Conservation (phyloP, 352 stramenopile genomes). For the Globisporangium lucens region DNA sequence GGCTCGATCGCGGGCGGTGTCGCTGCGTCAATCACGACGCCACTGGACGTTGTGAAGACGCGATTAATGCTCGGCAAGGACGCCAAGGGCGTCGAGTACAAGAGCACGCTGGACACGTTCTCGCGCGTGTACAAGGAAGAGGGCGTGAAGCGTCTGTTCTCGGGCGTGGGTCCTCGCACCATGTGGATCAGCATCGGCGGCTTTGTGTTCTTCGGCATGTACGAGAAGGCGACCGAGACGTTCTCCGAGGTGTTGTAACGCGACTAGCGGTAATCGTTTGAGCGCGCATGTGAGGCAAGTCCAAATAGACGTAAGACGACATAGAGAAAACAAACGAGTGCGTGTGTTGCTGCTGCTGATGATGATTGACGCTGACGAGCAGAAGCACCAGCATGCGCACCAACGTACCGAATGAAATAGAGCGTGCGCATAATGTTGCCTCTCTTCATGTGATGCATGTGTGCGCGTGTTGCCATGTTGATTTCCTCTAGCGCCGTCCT, state of each 20-base stretch:
- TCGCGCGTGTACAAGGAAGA: conserved; percentile 90
- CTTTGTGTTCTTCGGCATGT: conserved; percentile 99
- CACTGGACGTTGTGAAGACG: conserved; percentile 99
- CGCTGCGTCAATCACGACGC: conserved; percentile 97
- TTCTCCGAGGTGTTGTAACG: conserved; percentile 58
- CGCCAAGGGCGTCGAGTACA: conserved; percentile 90
- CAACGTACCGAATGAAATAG: conserved; percentile 9
- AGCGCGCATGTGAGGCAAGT: neutral
- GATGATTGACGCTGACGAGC: neutral
- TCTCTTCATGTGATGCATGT: neutral
- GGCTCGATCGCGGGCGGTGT: conserved; percentile 94
- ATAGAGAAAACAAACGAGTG: conserved; percentile 6
- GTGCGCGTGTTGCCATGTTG: neutral
- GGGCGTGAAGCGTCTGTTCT: conserved; percentile 90
- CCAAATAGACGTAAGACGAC: neutral
- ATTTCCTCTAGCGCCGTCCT: neutral
- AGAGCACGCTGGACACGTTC: conserved; percentile 88
- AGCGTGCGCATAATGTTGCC: neutral
- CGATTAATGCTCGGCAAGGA: conserved; percentile 98
- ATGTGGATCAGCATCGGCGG: conserved; percentile 99
- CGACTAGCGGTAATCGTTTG: neutral
- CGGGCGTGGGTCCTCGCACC: conserved; percentile 93
- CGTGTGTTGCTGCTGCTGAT: conserved; percentile 1
- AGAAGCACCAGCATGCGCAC: neutral
- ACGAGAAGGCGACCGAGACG: conserved; percentile 90